phyloP scores from a whole-genome alignment of 108 stramenopile genomes.

The Cyclostephanos invisitatus region DNA sequence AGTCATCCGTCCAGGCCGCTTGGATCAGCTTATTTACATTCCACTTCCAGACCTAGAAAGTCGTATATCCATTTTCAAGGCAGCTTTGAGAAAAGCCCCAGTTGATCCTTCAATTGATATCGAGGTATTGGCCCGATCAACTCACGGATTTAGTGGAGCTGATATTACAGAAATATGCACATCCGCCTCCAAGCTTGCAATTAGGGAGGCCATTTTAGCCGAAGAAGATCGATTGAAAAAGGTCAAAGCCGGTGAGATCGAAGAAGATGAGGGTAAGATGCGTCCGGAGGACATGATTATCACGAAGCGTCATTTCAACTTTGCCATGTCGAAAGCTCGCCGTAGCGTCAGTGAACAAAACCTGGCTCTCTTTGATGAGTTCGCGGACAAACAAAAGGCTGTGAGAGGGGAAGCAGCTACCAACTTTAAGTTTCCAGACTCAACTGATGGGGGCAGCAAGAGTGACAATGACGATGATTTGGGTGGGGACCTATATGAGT shows the following conservation, averaged over 20 bases:
- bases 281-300: slow-evolving; percentile 80
- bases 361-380: slow-evolving; percentile 88
- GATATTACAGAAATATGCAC: slow-evolving; percentile 98
- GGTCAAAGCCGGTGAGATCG: slow-evolving; percentile 85
- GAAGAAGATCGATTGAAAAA: slow-evolving; percentile 82
- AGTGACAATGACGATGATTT: slow-evolving; percentile 14
- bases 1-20: slow-evolving; percentile 98
- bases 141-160: slow-evolving; percentile 95
- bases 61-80: slow-evolving; percentile 94
- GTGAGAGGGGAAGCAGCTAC: slow-evolving; percentile 38
- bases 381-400: slow-evolving; percentile 82
- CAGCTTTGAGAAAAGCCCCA: slow-evolving; percentile 94
- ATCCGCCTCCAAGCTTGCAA: slow-evolving; percentile 93
- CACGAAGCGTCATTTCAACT: slow-evolving; percentile 85
- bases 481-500: slow-evolving; percentile 29
- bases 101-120: slow-evolving; percentile 80
- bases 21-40: slow-evolving; percentile 99
- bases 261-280: slow-evolving; percentile 84
- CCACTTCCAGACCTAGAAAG: slow-evolving; percentile 93
- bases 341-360: slow-evolving; percentile 87
- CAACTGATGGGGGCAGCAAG: slow-evolving; percentile 1
- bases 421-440: slow-evolving; percentile 39
- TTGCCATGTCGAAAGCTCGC: slow-evolving; percentile 88
- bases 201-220: slow-evolving; percentile 88
- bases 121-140: slow-evolving; percentile 80